Conservation (phyloP, 768 basidiomycete species). For the Amanita exitialis region DNA sequence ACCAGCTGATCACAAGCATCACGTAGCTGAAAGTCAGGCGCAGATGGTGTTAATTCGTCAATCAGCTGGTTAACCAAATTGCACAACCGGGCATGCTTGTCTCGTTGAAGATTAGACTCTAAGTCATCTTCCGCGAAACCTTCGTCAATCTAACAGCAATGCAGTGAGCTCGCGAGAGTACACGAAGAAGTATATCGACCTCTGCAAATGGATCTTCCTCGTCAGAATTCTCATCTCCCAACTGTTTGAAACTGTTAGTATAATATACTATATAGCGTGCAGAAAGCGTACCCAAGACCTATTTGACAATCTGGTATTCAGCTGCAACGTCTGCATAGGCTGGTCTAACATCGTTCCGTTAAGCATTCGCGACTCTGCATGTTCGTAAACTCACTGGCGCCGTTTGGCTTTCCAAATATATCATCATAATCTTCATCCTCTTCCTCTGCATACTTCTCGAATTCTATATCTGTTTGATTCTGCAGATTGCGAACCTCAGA, state of each 20-base stretch:
- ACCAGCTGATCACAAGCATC: conserved; percentile 87
- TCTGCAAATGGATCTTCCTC: conserved; percentile 97
- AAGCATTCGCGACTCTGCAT: not conserved
- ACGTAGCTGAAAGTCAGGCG: conserved; percentile 74
- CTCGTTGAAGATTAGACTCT: conserved; percentile 85
- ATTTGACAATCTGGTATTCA: conserved; percentile 81
- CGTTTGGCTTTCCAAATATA: conserved; percentile 75
- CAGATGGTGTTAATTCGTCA: conserved; percentile 74
- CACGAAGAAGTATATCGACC: conserved; percentile 26
- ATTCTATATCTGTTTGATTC: conserved; percentile 41
- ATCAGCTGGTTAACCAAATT: conserved; percentile 76
- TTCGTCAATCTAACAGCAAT: conserved; percentile 68
- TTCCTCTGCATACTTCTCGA: conserved; percentile 80
- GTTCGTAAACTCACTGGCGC: conserved; percentile 39
- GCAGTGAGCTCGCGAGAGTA: not conserved
- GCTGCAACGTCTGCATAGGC: conserved; percentile 64
- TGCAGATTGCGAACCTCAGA: conserved; percentile 48
- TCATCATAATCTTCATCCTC: conserved; percentile 93
- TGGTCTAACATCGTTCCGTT: conserved; percentile 39
- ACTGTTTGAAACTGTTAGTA: conserved; percentile 23
- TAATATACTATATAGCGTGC: not conserved
- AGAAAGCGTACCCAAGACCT: conserved; percentile 67
- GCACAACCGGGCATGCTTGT: conserved; percentile 85
- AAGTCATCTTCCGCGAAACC: conserved; percentile 87
- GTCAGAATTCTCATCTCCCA: conserved; percentile 75